These are phyloP conservation scores for Dendrocalamus latiflorus DNA, from an alignment of 202 grass and related monocot genomes.

Conservation along the genomic window DNA sequence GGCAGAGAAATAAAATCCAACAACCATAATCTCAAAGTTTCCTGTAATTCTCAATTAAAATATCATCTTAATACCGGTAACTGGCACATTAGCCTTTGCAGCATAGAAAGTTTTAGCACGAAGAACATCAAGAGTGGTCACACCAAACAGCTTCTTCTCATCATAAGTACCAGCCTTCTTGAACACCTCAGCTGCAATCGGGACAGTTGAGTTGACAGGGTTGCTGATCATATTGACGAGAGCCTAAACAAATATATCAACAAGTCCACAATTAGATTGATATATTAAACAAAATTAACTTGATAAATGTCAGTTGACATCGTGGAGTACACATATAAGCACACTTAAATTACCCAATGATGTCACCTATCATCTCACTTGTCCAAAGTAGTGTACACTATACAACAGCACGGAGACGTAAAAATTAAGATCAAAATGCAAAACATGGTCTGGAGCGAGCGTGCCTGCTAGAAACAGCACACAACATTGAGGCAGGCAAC, in stretches of 20 bases:
- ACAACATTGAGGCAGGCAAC: background rate
- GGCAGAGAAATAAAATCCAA: background rate
- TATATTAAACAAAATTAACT: background rate
- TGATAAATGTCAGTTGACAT: background rate
- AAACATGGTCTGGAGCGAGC: background rate
- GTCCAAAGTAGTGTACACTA: background rate
- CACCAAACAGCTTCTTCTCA: slow-evolving; percentile 89
- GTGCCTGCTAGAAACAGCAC: background rate
- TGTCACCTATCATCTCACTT: background rate
- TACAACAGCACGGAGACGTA: background rate
- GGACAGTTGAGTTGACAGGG: slow-evolving; percentile 92
- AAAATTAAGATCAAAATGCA: background rate
- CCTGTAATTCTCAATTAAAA: background rate
- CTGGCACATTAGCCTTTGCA: slow-evolving; percentile 69
- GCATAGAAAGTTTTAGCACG: slow-evolving; percentile 89
- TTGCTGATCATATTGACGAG: slow-evolving; percentile 97
- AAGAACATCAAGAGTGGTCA: slow-evolving; percentile 89
- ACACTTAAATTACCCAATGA: background rate
- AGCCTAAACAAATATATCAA: slow-evolving; percentile 42
- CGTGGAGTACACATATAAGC: background rate
- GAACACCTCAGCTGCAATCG: slow-evolving; percentile 84
- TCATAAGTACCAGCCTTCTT: slow-evolving; percentile 88
- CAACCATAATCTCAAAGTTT: background rate
- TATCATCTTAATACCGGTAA: slow-evolving; percentile 45
- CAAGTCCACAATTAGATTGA: background rate